Conservation (phyloP, 768 basidiomycete species). For the Boletus sensibilis region DNA sequence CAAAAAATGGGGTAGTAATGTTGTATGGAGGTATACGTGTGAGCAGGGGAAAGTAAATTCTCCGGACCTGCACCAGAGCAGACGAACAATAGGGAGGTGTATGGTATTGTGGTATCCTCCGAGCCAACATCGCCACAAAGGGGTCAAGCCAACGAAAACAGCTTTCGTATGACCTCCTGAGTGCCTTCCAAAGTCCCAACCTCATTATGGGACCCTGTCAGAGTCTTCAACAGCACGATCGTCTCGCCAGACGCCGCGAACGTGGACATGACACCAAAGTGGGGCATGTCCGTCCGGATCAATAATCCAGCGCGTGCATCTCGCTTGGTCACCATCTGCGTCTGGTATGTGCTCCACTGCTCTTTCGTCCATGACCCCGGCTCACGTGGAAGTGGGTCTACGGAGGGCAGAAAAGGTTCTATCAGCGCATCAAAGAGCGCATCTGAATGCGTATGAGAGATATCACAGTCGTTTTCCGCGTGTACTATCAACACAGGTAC, state of each 20-base stretch:
- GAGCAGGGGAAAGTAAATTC: not conserved
- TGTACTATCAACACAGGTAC: constrained; percentile 72
- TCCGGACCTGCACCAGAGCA: not conserved
- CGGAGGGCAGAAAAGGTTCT: constrained; percentile 57
- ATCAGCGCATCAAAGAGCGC: constrained; percentile 67
- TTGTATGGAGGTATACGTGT: not conserved
- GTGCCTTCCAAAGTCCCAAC: constrained; percentile 64
- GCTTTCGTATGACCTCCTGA: constrained; percentile 52
- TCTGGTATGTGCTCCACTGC: constrained; percentile 45
- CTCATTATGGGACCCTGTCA: constrained; percentile 57
- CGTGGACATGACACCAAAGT: constrained; percentile 53
- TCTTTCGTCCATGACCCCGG: constrained; percentile 32
- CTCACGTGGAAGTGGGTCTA: constrained; percentile 38
- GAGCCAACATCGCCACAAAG: no score
- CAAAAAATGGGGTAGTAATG: not conserved
- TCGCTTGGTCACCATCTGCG: constrained; percentile 41
- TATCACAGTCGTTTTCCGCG: constrained; percentile 71
- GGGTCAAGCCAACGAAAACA: constrained; percentile 25
- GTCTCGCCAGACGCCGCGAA: constrained; percentile 47
- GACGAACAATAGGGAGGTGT: not conserved
- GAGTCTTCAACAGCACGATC: constrained; percentile 56
- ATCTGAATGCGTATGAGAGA: constrained; percentile 67
- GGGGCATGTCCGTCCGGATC: constrained; percentile 41
- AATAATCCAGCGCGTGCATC: constrained; percentile 46
- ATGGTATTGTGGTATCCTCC: not conserved